Base-by-base conservation (phyloP, 208 protist species). In the Crithidia sp. region DNA sequence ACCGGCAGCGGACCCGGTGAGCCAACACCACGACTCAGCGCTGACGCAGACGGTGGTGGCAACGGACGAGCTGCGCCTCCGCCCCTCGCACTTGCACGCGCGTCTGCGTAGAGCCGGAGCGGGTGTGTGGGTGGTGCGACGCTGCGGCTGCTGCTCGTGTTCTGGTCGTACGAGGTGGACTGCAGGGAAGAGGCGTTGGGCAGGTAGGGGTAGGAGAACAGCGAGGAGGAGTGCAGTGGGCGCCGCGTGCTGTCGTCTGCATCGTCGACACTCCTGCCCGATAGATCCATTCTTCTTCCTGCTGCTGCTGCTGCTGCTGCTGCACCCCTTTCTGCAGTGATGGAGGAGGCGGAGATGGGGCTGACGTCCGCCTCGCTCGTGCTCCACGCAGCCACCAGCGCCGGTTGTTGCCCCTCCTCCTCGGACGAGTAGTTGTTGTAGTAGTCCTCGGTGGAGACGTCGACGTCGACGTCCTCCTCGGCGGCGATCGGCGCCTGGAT, bases 311-410 rank as follows among this genome's bases (percentile, higher is more conserved):
- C 28, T 28, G 28, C 0, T 28, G 28, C 28, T 28, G 28, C 28
- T 28, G 28, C 28, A 0, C 28, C 28, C 28, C 28, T 28, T 28
- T 28, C 28, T 28, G 28, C 28, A 28, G 53, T 65, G 63, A 70
- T 76, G 44, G 63, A 14, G 19, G 60, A 61, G 16, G 56, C 50
- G 14, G 63, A 55, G 40, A 76, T 66, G 39, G 75, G 75, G 43
- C 62, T 76, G 52, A 75, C 19, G 16, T 49, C 68, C 3, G 5
- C 44, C 49, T 67, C 75, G 39, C 75, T 60, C 40, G 69, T 71
- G 75, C 68, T 62, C 68, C 68, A 74, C 49, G 75, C 68, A 3
- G 44, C 68, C 39, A 75, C n/a, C 54, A 74, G 67, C 7, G 74
- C 43, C 4, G 67, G 66, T n/a, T 63, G 37, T 5, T 37, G 3